Evolutionary conservation across 2,329 filamentous ascomycete genomes (phyloP), one percentile per base, ranked within the genome.

Genomic region (Boeremia lycopersici): DNA sequence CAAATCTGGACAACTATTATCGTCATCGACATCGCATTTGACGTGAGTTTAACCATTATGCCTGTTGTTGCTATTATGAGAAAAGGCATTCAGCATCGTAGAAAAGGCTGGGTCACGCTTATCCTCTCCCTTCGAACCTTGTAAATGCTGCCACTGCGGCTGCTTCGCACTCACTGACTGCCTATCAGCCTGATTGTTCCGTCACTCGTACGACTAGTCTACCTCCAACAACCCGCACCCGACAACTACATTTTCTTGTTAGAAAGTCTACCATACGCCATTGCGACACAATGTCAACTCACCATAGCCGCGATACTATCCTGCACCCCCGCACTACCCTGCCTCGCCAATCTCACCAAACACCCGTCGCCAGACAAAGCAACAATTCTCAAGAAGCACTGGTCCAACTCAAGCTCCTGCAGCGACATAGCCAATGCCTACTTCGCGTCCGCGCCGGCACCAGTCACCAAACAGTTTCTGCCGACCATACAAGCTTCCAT

Each of bases 1-100:
- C 52, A 62, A 1, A 65, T 71, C 39, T 70, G 69, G 69, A 53
- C 62, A 29, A 43, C 56, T n/a, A 57, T 60, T 19, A 63, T 51
- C 7, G 33, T 50, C 10, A 34, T 63, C 3, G 69, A 71, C 44
- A 52, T 64, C 7, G 19, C 52, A 13, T 48, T 67, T 10, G 68
- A 71, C 13, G 8, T 55, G n/a, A 46, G 40, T 5, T 48, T 68
- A 25, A 52, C 67, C 10, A 7, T 62, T 2, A 41, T 70, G 6
- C 63, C 64, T 10, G 43, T 47, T 5, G 42, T 59, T 17, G 63
- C 62, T 28, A 45, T 69, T 12, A 65, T 63, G 49, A 56, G 26
- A 9, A 33, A 67, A n/a, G 56, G 57, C 28, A 36, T 65, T 17
- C 52, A 53, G n/a, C 48, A 44, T 26, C 52, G 48, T 17, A 61